Evolutionary conservation across 2,329 filamentous ascomycete species (phyloP).

Genomic region (Penicillium crustosum): DNA sequence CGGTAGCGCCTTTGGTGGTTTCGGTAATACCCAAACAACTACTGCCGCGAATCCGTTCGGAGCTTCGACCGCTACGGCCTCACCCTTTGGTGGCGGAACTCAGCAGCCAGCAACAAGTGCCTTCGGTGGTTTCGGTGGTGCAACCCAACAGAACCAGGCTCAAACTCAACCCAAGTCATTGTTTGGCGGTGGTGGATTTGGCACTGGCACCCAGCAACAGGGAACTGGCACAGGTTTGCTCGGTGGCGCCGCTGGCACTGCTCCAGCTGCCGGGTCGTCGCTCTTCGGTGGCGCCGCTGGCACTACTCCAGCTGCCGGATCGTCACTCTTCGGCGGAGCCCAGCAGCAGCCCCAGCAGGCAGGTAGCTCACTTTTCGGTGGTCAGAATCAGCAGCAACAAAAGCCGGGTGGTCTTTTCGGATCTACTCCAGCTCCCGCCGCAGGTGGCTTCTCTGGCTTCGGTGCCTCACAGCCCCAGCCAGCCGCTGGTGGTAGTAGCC

Average conservation of each 20-base stretch:
- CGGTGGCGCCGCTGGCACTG: slow-evolving; percentile 40
- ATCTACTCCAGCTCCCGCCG: slow-evolving; percentile 24
- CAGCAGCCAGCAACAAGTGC: slow-evolving; percentile 38
- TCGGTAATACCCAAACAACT: slow-evolving; percentile 39
- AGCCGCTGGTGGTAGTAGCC: slow-evolving; percentile 36
- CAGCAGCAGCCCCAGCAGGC: slow-evolving; percentile 28
- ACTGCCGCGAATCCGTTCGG: slow-evolving; percentile 44
- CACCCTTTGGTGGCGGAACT: slow-evolving; percentile 44
- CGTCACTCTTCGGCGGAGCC: slow-evolving; percentile 38
- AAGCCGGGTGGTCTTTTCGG: slow-evolving; percentile 27
- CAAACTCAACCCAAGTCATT: slow-evolving; percentile 40
- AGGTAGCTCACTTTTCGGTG: slow-evolving; percentile 36
- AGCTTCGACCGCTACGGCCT: slow-evolving; percentile 37
- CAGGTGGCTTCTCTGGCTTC: slow-evolving; percentile 41
- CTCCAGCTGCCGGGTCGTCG: slow-evolving; percentile 33
- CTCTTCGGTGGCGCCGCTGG: slow-evolving; percentile 47
- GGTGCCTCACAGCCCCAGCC: slow-evolving; percentile 46
- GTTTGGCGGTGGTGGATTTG: slow-evolving; percentile 43
- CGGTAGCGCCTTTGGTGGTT: slow-evolving; percentile 37
- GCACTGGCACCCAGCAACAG: slow-evolving; percentile 45
- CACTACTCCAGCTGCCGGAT: slow-evolving; percentile 36
- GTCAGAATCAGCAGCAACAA: slow-evolving; percentile 16
- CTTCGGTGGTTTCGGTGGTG: slow-evolving; percentile 47
- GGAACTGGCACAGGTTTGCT: slow-evolving; percentile 37
- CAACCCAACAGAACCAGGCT: slow-evolving; percentile 37